A percentile compares a stretch with the other conserved stretches of the same genome.
Evolutionary conservation across 2,329 filamentous ascomycete species (phyloP).

Genomic region (Sclerotinia borealis): DNA sequence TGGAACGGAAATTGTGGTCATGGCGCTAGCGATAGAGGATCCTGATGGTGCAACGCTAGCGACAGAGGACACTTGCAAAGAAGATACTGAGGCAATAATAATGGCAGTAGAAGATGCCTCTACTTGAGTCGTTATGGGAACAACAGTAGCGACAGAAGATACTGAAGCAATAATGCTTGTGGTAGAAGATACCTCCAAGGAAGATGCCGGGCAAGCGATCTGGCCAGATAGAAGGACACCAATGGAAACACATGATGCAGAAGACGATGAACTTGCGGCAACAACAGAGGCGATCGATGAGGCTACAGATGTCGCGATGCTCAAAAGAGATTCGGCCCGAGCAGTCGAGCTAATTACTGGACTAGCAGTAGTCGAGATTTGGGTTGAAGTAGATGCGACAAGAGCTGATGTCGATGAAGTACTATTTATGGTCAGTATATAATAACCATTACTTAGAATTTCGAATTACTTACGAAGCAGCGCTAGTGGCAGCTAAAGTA

Average conservation of each 20-base stretch:
- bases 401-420: not conserved
- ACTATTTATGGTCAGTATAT: not conserved
- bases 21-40: no score
- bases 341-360: not conserved
- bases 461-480: not conserved
- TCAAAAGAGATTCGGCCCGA: not conserved
- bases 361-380: not conserved
- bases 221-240: constrained; percentile 3
- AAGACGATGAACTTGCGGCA: not conserved
- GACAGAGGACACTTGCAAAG: not conserved
- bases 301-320: not conserved
- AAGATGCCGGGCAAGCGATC: not conserved
- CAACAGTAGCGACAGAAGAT: not conserved
- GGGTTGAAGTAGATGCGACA: not conserved
- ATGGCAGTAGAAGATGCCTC: not conserved
- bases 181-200: not conserved
- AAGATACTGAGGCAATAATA: not conserved
- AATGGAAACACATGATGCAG: not conserved
- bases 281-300: not conserved
- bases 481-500: constrained; percentile 32
- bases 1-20: not conserved
- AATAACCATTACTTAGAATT: no score
- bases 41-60: no score
- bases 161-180: not conserved
- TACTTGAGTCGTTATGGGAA: not conserved